Evolutionary conservation across 2,329 filamentous ascomycete species (phyloP), one percentile per base, ranked within the genome.

Genomic region (Xylariales sp.): DNA sequence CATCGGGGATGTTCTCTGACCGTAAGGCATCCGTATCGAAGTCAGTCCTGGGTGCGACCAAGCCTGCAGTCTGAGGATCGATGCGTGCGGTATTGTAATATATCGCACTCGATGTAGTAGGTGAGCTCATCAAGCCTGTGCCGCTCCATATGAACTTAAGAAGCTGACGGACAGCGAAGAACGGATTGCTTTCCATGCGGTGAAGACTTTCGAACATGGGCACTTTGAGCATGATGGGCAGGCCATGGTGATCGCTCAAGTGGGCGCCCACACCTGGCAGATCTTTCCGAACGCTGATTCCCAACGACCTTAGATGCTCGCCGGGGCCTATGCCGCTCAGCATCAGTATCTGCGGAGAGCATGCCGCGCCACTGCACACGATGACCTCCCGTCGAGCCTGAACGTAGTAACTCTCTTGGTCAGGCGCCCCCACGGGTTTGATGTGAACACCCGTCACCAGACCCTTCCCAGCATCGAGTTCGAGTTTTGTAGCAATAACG

Each of bases 1-100:
- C 32, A 14, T 62, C 52, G 2, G 57, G 56, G 0, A 57, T 17
- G 34, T 61, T 59, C 16, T 38, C 32, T 3, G 49, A 39, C 2
- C 27, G 29, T 4, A 37, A 28, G 4, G 40, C 40, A 29, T 58
- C 47, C 28, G 50, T 10, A 7, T 18, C 11, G 12, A 8, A 13
- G 13, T 25, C 15, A 12, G 5, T 25, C 10, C 29, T 24, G 2
- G n/a, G n/a, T 5, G 34, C 8, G 5, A 10, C 24, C 8, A 42
- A 12, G 4, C 21, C 29, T 2, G 29, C 40, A 4, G 16, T 37
- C 6, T 30, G 18, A 8, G 33, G 25, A 18, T 45, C 40, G 12
- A 42, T n/a, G 11, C 36, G 32, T 5, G 28, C 30, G 2, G 38
- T 42, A 13, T 40, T 42, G 16, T 40, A n/a, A 28, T 28, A 42